Percentiles rank a stretch among this genome's conserved stretches.
Evolutionary conservation across 768 basidiomycete species (phyloP).

Genomic region (Tubosaeta sp.): DNA sequence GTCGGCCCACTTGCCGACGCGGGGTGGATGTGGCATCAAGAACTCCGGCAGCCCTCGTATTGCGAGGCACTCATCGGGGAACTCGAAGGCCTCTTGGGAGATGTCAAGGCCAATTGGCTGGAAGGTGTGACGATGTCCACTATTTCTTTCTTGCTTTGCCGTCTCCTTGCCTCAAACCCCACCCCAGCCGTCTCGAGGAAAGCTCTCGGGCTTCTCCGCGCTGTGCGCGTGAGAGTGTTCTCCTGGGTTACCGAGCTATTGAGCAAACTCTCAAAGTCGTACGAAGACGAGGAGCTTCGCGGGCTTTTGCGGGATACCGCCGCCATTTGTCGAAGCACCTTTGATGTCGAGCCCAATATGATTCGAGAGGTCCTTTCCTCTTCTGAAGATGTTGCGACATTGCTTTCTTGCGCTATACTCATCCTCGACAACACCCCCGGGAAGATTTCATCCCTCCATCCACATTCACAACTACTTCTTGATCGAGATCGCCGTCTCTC

Average conservation of each 20-base stretch:
- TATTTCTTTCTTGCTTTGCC: slow-evolving; percentile 30
- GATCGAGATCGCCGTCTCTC: slow-evolving; percentile 32
- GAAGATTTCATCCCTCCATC: neutral
- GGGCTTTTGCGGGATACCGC: slow-evolving; percentile 17
- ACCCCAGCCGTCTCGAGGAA: slow-evolving; percentile 12
- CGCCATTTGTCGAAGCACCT: slow-evolving; percentile 26
- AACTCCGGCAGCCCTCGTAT: slow-evolving; percentile 32
- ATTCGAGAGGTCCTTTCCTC: slow-evolving; percentile 16
- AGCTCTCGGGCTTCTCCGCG: slow-evolving; percentile 24
- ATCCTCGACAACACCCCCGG: slow-evolving; percentile 31
- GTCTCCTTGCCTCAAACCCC: slow-evolving; percentile 30
- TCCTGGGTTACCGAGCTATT: slow-evolving; percentile 36
- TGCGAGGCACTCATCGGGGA: slow-evolving; percentile 31
- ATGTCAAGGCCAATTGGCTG: slow-evolving; percentile 40
- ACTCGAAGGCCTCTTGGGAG: slow-evolving; percentile 28
- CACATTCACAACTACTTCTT: slow-evolving; percentile 21
- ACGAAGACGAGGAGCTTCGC: neutral
- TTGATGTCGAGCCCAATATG: slow-evolving; percentile 16
- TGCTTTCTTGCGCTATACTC: slow-evolving; percentile 32
- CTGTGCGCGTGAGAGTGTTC: slow-evolving; percentile 29
- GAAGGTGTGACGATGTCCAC: slow-evolving; percentile 29
- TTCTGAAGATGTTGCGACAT: slow-evolving; percentile 21
- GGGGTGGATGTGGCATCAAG: slow-evolving; percentile 37
- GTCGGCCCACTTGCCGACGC: slow-evolving; percentile 28
- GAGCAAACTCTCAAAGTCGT: slow-evolving; percentile 11